Evolutionary conservation across 1,284 basidiomycete genomes (phyloP), one percentile per base, ranked within the genome.

Genomic region (Cutaneotrichosporon sp.): DNA sequence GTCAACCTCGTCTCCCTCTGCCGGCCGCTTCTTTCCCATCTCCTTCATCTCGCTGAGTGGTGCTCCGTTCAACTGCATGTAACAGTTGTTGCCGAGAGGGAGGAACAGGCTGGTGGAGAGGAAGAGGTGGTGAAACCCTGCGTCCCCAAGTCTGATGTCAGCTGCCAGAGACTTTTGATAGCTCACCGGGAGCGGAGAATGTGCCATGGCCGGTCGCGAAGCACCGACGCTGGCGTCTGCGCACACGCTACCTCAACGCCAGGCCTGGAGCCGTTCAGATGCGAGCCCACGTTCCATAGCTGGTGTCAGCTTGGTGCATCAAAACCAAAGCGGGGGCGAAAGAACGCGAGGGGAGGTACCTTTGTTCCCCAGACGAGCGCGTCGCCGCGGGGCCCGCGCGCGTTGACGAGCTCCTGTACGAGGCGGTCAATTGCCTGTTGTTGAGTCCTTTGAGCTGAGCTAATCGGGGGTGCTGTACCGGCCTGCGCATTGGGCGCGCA

Each of bases 81-180:
- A 83, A 72, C 82, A 83, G 60, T 78, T 81, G 60, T 82, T 81
- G 6, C 75, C 69, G 4, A 84, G 68, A 0, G 81, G 78, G 0
- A 80, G 62, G 66, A 82, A 85, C 31, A 83, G 47, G 8, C 81
- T 80, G 5, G 80, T 76, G 30, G 74, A 59, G 9, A 80, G 70
- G 11, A 85, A 71, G n/a, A 85, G 68, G 56, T 81, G 75, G 7
- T 76, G 66, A 60, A 85, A 81, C 0, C 72, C 67, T 7, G 71
- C 70, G 22, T 81, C 75, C 0, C 83, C 83, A 21, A 83, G 64
- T 11, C 80, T 82, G 62, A 11, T 5, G 56, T 63, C 14, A 66
- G 62, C n/a, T 38, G 2, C 11, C 6, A 7, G 5, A 9, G 42
- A 2, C n/a, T 16, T 16, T 40, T 13, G 31, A 2, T 50, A 32